Evolutionary conservation across 352 stramenopile species (phyloP).

Genomic region (Pythium catenulatum): DNA sequence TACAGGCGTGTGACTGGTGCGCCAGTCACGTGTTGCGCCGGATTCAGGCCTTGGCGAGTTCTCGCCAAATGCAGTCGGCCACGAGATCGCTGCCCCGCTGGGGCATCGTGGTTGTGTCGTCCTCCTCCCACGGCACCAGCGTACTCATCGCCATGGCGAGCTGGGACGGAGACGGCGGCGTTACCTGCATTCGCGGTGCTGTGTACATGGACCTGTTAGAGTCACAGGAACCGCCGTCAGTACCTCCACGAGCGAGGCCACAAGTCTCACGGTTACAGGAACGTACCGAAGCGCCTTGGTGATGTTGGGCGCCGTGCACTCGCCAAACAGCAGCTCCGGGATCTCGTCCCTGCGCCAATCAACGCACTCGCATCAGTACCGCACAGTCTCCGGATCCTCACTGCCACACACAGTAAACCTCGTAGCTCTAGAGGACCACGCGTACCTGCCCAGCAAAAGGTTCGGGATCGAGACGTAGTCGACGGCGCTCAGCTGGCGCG

Average conservation of each 20-base stretch:
- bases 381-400: too few relatives aligned
- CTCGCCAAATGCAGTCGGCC: conserved; percentile 62
- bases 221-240: too few relatives aligned
- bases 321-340: conserved; percentile 81
- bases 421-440: not conserved
- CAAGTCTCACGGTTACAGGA: not conserved
- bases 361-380: too few relatives aligned
- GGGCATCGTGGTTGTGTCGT: conserved; percentile 6
- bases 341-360: conserved; percentile 71
- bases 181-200: not conserved
- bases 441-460: conserved; percentile 76
- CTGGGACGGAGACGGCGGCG: not conserved
- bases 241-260: not conserved
- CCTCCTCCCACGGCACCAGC: conserved; percentile 5
- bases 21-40: too few relatives aligned
- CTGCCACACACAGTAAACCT: not conserved
- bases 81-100: conserved; percentile 72
- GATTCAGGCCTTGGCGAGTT: not conserved
- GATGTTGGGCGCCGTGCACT: conserved; percentile 74
- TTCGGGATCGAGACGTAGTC: conserved; percentile 88
- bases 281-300: conserved; percentile 52
- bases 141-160: conserved; percentile 32
- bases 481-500: conserved; percentile 74
- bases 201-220: conserved; percentile 2
- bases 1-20: too few relatives aligned